phyloP scores from a whole-genome alignment of 2,329 filamentous ascomycete genomes.

The Stagonosporopsis vannaccii region DNA sequence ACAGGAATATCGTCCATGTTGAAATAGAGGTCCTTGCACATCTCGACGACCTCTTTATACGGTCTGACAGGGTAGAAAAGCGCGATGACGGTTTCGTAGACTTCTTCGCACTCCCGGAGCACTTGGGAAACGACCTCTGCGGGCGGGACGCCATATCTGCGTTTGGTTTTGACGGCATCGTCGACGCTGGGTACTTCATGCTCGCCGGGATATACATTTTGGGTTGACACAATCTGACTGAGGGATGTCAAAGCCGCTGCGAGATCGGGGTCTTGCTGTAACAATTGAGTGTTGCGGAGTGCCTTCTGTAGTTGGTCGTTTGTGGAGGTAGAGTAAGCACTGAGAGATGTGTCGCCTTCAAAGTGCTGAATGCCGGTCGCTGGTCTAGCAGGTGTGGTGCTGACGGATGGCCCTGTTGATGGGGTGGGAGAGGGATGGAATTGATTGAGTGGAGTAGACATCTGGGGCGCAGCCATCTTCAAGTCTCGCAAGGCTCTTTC shows the following conservation, averaged over 20 bases:
- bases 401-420: conserved; percentile 36
- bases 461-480: background rate
- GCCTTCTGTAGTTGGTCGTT: conserved; percentile 17
- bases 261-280: conserved; percentile 16
- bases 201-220: conserved; percentile 13
- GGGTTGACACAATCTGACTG: conserved; percentile 17
- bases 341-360: conserved; percentile 16
- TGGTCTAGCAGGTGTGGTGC: conserved; percentile 34
- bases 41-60: conserved; percentile 8
- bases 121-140: conserved; percentile 17
- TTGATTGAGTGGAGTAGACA: background rate
- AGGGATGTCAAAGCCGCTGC: conserved; percentile 17
- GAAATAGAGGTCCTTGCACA: conserved; percentile 44
- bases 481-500: conserved; percentile 32
- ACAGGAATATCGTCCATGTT: conserved; percentile 43
- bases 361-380: conserved; percentile 41
- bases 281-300: conserved; percentile 12
- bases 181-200: background rate
- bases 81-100: conserved; percentile 12
- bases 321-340: conserved; percentile 14
- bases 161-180: background rate
- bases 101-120: conserved; percentile 16
- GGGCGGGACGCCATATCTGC: conserved; percentile 8
- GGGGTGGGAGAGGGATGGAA: conserved; percentile 1
- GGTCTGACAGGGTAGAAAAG: conserved; percentile 19